Evolutionary conservation across 768 basidiomycete species (phyloP), one percentile per base, ranked within the genome.

Genomic region (Phylloporus sp.): DNA sequence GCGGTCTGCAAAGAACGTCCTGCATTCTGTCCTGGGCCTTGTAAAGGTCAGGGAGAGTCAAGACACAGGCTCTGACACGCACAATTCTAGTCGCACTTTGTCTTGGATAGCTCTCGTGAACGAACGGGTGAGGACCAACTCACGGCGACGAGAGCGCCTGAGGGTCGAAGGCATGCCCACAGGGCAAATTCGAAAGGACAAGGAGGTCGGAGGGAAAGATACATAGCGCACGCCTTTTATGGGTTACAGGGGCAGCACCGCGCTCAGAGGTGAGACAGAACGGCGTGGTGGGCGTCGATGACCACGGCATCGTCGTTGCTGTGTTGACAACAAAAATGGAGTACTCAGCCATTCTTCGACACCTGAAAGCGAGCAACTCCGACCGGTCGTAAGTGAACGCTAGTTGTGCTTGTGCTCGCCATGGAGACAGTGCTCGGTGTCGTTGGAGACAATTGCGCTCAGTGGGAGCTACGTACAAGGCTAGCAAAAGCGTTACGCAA

Each of bases 101-200:
- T 74, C 73, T 60, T 72, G 77, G 32, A 83, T 61, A 28, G 72
- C 70, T 58, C 68, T 76, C 44, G 73, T 72, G 57, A 83, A 74
- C 35, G 81, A 81, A 48, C 72, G 76, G 52, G 76, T 76, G 57
- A 81, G 66, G 47, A 70, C 72, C 59, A 76, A 58, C 59, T 76
- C 76, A 56, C 72, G 72, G 55, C 72, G 76, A 60, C 73, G 78
- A 27, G 79, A 71, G 57, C 72, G 73, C 70, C 70, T 73, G 61
- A 78, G 70, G 49, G 72, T 68, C 55, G 65, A 71, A 59, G 73
- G 61, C 72, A 76, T 75, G 55, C 59, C 67, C 54, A 50, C 46
- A 52, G 59, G 60, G 60, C 54, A 45, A 41, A 39, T 51, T 53
- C 59, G 32, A 32, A 55, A 34, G 18, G 47, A 51, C 45, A 13